Base-by-base conservation (phyloP, 331 rosid species). In the Stylosanthes scabra region DNA sequence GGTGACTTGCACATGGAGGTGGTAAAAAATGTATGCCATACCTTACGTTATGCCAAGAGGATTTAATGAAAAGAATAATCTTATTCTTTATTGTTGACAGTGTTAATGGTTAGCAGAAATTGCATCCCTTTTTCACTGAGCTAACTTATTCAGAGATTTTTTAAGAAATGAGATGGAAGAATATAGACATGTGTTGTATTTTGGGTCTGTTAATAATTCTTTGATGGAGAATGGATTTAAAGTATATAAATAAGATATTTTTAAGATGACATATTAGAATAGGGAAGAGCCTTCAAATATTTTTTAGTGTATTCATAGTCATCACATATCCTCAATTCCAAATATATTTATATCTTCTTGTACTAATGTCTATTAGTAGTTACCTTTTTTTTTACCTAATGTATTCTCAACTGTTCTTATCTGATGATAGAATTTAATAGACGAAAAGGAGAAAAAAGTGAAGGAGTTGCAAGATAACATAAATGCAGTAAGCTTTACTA, bases 391-490 rank as follows among this genome's bases (percentile, higher is more conserved):
- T 25, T 34, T 34, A 34, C 39, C 39, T 34, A 34, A 34, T 6
- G 6, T 34, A 6, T 34, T 34, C 39, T 34, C 39, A 34, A 34
- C 39, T 34, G 39, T 68, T 72, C 12, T 50, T 47, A 28, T 80
- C 25, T 67, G 78, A 63, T 82, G 16, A 76, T 29, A 94, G 99
- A 89, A 83, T 75, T 83, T 94, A 80, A 96, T 90, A 16, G 99
- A 94, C 86, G 97, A 91, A 70, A 91, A 89, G 82, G 99, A 91
- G 71, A 91, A 89, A 83, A 90, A 88, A 59, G 84, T 89, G 52
- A 94, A 88, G 85, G 97, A 94, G 91, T 84, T 89, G 86, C 91
- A 88, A 77, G 99, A 94, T 63, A 88, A 90, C 71, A 85, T 86
- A 61, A 84, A 93, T 3, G 99, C 97, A 2, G 89, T 89, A 80